A percentile compares a stretch with the other conserved stretches of the same genome.
Conservation (phyloP, 2,329 filamentous ascomycete genomes). For the Colletotrichum coccodes region DNA sequence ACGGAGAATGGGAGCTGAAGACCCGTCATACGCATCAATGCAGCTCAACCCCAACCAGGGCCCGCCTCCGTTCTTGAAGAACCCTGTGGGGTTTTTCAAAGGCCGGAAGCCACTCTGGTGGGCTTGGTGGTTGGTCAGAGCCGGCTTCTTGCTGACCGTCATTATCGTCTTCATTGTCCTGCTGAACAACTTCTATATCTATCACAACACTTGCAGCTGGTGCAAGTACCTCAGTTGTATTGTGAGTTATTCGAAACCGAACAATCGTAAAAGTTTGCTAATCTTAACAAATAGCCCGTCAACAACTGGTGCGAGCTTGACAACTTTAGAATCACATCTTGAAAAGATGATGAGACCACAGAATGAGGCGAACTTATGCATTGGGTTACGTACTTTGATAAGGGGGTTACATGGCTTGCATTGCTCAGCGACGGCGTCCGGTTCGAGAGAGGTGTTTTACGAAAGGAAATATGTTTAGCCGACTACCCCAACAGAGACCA, state of each 20-base stretch:
- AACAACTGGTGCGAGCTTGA: constrained; percentile 74
- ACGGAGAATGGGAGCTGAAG: constrained; percentile 72
- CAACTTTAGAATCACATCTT: constrained; percentile 34
- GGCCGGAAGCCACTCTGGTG: constrained; percentile 95
- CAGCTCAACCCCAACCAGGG: constrained; percentile 59
- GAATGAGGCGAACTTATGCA: background rate
- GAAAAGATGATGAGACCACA: background rate
- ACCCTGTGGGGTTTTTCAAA: constrained; percentile 84
- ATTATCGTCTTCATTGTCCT: constrained; percentile 88
- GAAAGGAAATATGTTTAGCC: background rate
- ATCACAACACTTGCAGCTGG: constrained; percentile 82
- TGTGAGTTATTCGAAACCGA: constrained; percentile 64
- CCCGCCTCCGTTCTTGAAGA: constrained; percentile 66
- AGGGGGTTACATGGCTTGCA: constrained; percentile 13
- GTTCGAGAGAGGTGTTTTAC: constrained; percentile 27
- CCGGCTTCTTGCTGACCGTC: constrained; percentile 80
- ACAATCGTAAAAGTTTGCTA: background rate
- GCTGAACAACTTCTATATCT: constrained; percentile 90
- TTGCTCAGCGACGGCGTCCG: constrained; percentile 38
- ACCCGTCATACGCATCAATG: constrained; percentile 78
- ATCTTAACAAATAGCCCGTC: constrained; percentile 61
- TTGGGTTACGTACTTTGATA: constrained; percentile 1
- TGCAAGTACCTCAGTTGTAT: constrained; percentile 96
- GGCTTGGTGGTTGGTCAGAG: constrained; percentile 94
- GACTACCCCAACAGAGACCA: background rate